These are phyloP conservation scores for Penicillium sp. DNA, from an alignment of 2,329 filamentous ascomycete species.

Conservation along the genomic window DNA sequence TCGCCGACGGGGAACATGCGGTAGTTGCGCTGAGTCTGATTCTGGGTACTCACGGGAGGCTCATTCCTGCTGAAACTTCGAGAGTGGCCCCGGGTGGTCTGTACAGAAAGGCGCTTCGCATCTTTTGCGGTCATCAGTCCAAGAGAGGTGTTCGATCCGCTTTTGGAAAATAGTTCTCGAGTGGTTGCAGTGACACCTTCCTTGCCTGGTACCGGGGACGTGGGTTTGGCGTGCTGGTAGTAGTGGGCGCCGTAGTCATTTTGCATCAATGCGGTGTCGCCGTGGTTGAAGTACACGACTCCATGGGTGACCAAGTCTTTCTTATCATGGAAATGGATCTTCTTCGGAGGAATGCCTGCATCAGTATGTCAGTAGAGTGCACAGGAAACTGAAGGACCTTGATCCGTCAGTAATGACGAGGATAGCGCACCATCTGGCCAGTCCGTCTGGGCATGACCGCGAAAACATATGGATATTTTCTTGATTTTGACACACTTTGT, in stretches of 20 bases:
- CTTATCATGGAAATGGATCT: slow-evolving; percentile 79
- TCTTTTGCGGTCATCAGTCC: slow-evolving; percentile 50
- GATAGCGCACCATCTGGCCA: slow-evolving; percentile 76
- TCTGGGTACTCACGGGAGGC: slow-evolving; percentile 54
- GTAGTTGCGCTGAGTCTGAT: slow-evolving; percentile 75
- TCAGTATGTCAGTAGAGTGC: slow-evolving; percentile 4
- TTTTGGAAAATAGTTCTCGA: slow-evolving; percentile 43
- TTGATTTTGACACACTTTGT: slow-evolving; percentile 93
- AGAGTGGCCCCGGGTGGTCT: slow-evolving; percentile 77
- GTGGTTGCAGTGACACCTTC: slow-evolving; percentile 35
- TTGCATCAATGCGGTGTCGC: slow-evolving; percentile 51
- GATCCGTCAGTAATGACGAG: background rate
- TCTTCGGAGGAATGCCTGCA: slow-evolving; percentile 78
- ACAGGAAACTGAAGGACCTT: background rate
- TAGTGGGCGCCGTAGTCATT: slow-evolving; percentile 64
- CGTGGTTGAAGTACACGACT: slow-evolving; percentile 85
- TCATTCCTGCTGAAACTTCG: slow-evolving; percentile 85
- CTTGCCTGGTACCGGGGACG: slow-evolving; percentile 31
- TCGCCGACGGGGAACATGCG: slow-evolving; percentile 78
- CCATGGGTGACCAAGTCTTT: slow-evolving; percentile 84
- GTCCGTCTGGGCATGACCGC: slow-evolving; percentile 82
- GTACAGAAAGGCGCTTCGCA: slow-evolving; percentile 70
- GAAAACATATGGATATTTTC: slow-evolving; percentile 81
- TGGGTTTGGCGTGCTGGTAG: slow-evolving; percentile 55
- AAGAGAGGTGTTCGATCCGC: slow-evolving; percentile 43